Percentiles rank a stretch among this genome's conserved stretches.
Conservation (phyloP, 352 stramenopile genomes). For the Phytophthora cryptogea region DNA sequence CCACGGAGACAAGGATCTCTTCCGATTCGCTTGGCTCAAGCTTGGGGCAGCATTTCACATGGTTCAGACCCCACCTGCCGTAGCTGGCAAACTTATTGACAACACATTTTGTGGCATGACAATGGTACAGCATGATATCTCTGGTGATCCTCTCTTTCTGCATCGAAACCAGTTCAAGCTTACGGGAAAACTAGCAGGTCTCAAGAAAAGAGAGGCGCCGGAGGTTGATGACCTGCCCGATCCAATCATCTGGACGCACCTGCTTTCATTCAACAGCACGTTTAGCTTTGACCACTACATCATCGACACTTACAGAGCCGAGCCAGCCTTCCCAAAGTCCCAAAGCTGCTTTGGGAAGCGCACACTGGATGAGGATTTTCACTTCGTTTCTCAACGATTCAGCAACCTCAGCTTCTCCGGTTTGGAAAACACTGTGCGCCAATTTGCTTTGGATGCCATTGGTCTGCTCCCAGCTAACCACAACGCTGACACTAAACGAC, state of each 20-base stretch:
- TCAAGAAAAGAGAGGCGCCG: conserved; percentile 21
- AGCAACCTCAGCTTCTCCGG: conserved; percentile 27
- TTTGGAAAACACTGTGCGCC: conserved; percentile 32
- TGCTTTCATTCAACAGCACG: conserved; percentile 59
- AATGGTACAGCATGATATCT: conserved; percentile 47
- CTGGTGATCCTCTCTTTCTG: conserved; percentile 46
- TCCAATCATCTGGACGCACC: conserved; percentile 61
- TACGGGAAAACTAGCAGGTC: conserved; percentile 20
- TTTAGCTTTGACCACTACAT: conserved; percentile 40
- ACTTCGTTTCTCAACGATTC: conserved; percentile 36
- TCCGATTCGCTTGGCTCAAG: conserved; percentile 62
- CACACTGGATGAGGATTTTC: conserved; percentile 20
- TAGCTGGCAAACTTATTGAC: conserved; percentile 38
- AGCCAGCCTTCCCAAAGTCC: conserved; percentile 36
- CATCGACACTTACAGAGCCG: conserved; percentile 54
- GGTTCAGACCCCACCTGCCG: conserved; percentile 42
- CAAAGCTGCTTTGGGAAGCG: conserved; percentile 64
- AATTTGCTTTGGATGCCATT: conserved; percentile 35
- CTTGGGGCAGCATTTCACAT: conserved; percentile 50
- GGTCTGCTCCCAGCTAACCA: conserved; percentile 17
- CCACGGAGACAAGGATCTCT: conserved; percentile 70
- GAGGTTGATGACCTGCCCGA: conserved; percentile 36
- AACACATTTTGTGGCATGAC: conserved; percentile 54
- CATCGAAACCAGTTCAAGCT: conserved; percentile 59
- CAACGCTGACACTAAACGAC: conserved; percentile 18